Evolutionary conservation across 345 rosid genomes (phyloP).

Genomic region (Salix caprea): DNA sequence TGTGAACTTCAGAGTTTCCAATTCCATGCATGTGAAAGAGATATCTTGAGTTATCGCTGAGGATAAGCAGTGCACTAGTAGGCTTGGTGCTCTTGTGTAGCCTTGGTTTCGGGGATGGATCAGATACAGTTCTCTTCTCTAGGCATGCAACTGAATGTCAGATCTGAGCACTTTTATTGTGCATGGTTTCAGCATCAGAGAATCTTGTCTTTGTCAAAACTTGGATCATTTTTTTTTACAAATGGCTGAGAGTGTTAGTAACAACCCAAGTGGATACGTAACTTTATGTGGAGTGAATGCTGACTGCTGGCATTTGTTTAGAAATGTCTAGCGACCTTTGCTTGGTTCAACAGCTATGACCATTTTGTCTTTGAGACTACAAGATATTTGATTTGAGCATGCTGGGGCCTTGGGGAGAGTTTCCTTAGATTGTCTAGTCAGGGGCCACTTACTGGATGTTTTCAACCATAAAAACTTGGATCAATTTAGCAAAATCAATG

Average conservation of each 20-base stretch:
- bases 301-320: background rate
- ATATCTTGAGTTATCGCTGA: background rate
- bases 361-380: background rate
- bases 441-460: too few species aligned
- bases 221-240: background rate
- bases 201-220: too few species aligned
- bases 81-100: too few species aligned
- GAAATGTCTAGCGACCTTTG: background rate
- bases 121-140: too few species aligned
- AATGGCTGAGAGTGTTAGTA: background rate
- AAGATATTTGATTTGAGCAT: background rate
- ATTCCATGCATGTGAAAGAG: background rate
- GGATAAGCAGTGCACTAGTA: background rate
- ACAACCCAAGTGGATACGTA: background rate
- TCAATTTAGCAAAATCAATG: too few species aligned
- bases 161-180: too few species aligned
- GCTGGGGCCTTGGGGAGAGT: background rate
- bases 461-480: too few species aligned
- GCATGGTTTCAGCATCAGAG: too few species aligned
- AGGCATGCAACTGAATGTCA: too few species aligned
- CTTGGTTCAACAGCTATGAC: background rate
- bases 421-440: background rate
- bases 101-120: background rate
- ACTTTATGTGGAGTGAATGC: too few species aligned
- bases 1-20: background rate